Percentiles rank a stretch among this genome's conserved stretches.
Evolutionary conservation across 1,139 yeast genomes (phyloP).

Genomic region (Yamadazyma membranifaciens): DNA sequence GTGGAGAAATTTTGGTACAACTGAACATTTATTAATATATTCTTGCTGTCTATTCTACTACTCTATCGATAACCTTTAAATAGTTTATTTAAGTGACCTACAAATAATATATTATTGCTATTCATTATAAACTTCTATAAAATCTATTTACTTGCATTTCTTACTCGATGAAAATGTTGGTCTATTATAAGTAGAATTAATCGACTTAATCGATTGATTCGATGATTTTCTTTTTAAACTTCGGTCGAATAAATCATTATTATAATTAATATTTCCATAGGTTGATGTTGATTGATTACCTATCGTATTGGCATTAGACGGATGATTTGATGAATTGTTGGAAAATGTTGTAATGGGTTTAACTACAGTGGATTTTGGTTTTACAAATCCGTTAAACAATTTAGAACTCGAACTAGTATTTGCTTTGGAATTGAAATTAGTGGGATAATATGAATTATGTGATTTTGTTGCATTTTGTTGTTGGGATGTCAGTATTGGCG

Average conservation of each 20-base stretch:
- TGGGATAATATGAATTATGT: no score
- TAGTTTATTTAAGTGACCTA: no score
- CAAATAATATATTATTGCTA: no score
- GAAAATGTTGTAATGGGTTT: constrained; percentile 2
- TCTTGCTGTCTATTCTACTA: neutral
- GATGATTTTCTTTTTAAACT: constrained; percentile 5
- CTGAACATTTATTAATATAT: constrained; percentile 32
- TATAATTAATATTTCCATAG: neutral
- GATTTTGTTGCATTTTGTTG: no score
- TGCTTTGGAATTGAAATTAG: neutral
- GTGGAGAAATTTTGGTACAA: constrained; percentile 47
- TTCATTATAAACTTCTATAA: neutral
- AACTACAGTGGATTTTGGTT: constrained; percentile 5
- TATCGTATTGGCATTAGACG: neutral
- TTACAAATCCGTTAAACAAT: constrained; percentile 2
- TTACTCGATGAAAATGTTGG: constrained; percentile 50
- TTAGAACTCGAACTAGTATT: neutral
- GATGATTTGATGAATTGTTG: neutral
- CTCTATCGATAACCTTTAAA: no score
- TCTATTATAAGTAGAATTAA: constrained; percentile 25
- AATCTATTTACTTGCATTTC: constrained; percentile 18
- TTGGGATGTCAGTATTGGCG: neutral
- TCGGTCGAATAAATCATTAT: neutral
- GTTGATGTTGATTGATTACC: neutral
- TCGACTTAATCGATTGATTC: constrained; percentile 5